Evolutionary conservation across 1,284 basidiomycete species (phyloP).

Genomic region (Mixia osmundae): DNA sequence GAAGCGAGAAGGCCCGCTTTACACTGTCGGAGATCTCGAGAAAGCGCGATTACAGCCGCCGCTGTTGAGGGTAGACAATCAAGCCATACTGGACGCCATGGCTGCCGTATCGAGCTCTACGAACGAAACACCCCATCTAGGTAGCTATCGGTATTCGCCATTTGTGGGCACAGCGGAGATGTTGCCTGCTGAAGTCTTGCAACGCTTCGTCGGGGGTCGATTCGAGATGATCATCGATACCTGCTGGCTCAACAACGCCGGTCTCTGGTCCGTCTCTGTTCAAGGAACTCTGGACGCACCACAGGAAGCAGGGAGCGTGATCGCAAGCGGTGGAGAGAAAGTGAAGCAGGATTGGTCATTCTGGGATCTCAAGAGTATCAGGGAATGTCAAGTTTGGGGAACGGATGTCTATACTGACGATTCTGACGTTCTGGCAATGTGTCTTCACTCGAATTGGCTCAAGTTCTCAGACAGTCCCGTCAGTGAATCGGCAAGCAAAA

Average conservation of each 20-base stretch:
- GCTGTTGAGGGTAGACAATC: constrained; percentile 6
- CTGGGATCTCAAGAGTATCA: constrained; percentile 13
- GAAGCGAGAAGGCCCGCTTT: constrained; percentile 7
- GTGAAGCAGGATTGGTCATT: constrained; percentile 6
- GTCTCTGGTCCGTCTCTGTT: constrained; percentile 4
- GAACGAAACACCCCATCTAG: constrained; percentile 7
- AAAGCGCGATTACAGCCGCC: constrained; percentile 6
- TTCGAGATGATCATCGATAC: constrained; percentile 13
- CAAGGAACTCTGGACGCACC: not conserved
- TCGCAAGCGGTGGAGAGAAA: not conserved
- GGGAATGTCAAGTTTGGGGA: constrained; percentile 28
- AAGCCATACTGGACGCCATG: constrained; percentile 5
- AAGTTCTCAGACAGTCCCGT: constrained; percentile 18
- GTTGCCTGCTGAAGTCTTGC: constrained; percentile 11
- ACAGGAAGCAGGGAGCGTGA: not conserved
- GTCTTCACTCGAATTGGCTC: constrained; percentile 31
- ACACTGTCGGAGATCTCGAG: constrained; percentile 7
- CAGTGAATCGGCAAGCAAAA: constrained; percentile 1
- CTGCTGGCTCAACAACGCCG: constrained; percentile 7
- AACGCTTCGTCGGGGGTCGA: constrained; percentile 10
- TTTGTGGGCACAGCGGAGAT: constrained; percentile 11
- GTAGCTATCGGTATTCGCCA: constrained; percentile 13
- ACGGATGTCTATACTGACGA: constrained; percentile 37
- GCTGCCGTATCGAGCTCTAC: constrained; percentile 1
- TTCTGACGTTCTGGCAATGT: constrained; percentile 30